phyloP scores from a whole-genome alignment of 345 rosid species.

The Citrus cavaleriei region DNA sequence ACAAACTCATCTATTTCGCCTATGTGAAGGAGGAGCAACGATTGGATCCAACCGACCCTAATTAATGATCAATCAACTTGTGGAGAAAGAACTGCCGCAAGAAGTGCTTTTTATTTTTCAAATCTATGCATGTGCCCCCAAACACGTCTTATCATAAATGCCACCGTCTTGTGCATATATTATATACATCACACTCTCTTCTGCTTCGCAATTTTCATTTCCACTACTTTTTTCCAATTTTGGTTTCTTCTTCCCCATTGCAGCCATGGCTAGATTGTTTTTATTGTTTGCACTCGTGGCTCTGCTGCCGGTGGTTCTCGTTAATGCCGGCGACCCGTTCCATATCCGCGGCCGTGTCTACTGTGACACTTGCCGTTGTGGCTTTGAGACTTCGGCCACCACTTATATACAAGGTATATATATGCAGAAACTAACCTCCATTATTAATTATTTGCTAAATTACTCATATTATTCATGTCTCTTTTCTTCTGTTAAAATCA shows the following conservation, averaged over 20 bases:
- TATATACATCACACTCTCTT: not conserved
- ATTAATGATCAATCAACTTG: not conserved
- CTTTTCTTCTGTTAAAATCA: too few relatives aligned
- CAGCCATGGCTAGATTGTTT: constrained; percentile 28
- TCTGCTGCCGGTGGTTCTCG: constrained; percentile 24
- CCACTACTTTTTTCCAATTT: not conserved
- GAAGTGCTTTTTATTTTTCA: not conserved
- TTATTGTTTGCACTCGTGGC: constrained; percentile 25
- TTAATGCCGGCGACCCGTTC: constrained; percentile 29
- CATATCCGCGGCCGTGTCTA: constrained; percentile 48
- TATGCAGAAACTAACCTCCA: not conserved
- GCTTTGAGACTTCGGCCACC: constrained; percentile 56
- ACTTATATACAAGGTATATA: constrained; percentile 39
- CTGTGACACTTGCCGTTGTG: constrained; percentile 67
- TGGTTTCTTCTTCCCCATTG: not conserved
- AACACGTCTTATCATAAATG: not conserved
- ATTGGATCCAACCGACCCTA: constrained; percentile 11
- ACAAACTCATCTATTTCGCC: not conserved
- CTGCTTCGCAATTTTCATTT: not conserved
- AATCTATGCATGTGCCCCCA: constrained; percentile 18
- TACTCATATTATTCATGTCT: not conserved
- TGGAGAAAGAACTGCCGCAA: constrained; percentile 14
- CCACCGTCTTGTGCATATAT: not conserved
- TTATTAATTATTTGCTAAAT: not conserved
- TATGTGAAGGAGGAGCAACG: constrained; percentile 6